Percentiles rank a stretch among this genome's conserved stretches.
These are phyloP conservation scores for Stereum hirsutum DNA, from an alignment of 1,284 basidiomycete species.

Conservation along the genomic window DNA sequence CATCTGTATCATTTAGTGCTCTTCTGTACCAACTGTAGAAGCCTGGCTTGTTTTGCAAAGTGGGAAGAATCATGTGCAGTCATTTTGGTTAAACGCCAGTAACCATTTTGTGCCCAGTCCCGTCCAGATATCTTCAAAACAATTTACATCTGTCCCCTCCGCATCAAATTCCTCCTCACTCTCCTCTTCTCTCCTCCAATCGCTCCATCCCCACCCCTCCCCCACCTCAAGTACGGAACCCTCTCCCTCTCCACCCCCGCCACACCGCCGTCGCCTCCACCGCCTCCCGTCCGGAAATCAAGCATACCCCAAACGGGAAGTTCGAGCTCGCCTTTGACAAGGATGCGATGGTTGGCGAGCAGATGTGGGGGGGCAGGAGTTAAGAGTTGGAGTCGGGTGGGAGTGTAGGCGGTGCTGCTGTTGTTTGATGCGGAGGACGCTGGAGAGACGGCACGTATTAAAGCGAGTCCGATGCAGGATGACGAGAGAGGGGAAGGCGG, in stretches of 20 bases:
- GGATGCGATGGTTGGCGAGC: conserved; percentile 32
- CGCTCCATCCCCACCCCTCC: conserved; percentile 49
- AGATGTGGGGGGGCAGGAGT: conserved; percentile 54
- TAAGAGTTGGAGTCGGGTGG: conserved; percentile 52
- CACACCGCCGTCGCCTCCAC: conserved; percentile 34
- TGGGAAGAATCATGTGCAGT: too few species aligned
- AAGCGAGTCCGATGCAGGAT: conserved; percentile 58
- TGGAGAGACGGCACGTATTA: conserved; percentile 58
- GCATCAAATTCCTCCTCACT: conserved; percentile 84
- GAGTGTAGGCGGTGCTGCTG: too few species aligned
- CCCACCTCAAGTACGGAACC: conserved; percentile 82
- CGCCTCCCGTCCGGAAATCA: conserved; percentile 48
- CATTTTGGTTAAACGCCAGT: too few species aligned
- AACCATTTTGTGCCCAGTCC: too few species aligned
- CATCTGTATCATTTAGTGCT: too few species aligned
- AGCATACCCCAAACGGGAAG: conserved; percentile 84
- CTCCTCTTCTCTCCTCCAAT: conserved; percentile 63
- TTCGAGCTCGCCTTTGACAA: conserved; percentile 85
- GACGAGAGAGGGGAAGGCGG: conserved; percentile 50
- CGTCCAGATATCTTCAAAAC: too few species aligned
- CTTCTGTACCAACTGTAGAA: too few species aligned
- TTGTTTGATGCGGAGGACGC: too few species aligned
- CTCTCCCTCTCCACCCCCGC: conserved; percentile 48
- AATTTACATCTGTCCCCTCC: conserved; percentile 58
- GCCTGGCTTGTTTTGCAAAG: too few species aligned